These are phyloP conservation scores for Diaporthe sp. DNA, from an alignment of 2,329 filamentous ascomycete genomes.

Conservation along the genomic window DNA sequence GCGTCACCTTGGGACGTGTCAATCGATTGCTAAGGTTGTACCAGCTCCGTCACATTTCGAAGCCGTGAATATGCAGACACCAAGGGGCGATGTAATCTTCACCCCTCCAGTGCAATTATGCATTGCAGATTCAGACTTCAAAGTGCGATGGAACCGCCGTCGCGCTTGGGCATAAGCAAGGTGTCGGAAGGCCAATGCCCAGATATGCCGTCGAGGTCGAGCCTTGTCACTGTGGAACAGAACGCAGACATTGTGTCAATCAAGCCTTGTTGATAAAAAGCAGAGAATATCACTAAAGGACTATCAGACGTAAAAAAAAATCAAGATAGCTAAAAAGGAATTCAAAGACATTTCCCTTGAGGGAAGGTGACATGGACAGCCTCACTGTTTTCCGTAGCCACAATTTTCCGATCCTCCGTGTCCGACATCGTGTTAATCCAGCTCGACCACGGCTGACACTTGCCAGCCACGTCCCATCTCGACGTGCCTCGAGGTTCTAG, in stretches of 20 bases:
- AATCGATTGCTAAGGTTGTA: neutral
- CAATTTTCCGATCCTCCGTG: neutral
- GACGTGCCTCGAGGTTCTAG: neutral
- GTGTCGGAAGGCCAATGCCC: too few species aligned
- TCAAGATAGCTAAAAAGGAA: neutral
- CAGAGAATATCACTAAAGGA: conserved; percentile 12
- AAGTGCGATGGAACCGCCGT: neutral
- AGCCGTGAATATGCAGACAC: neutral
- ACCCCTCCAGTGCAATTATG: neutral
- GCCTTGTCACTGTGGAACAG: neutral
- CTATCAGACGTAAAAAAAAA: neutral
- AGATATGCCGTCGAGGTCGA: neutral
- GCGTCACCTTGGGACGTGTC: neutral
- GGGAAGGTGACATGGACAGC: conserved; percentile 13
- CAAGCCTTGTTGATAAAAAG: conserved; percentile 40
- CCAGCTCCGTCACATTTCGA: too few species aligned
- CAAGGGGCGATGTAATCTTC: neutral
- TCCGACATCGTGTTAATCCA: too few species aligned
- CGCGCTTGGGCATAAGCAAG: neutral
- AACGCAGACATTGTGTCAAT: conserved; percentile 37
- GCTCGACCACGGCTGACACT: neutral
- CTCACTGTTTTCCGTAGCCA: conserved; percentile 21
- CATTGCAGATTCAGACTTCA: neutral
- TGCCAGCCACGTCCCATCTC: neutral
- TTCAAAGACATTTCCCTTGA: neutral